Evolutionary conservation across 805 yeast genomes (phyloP).

Genomic region (Kregervanrija delftensis): DNA sequence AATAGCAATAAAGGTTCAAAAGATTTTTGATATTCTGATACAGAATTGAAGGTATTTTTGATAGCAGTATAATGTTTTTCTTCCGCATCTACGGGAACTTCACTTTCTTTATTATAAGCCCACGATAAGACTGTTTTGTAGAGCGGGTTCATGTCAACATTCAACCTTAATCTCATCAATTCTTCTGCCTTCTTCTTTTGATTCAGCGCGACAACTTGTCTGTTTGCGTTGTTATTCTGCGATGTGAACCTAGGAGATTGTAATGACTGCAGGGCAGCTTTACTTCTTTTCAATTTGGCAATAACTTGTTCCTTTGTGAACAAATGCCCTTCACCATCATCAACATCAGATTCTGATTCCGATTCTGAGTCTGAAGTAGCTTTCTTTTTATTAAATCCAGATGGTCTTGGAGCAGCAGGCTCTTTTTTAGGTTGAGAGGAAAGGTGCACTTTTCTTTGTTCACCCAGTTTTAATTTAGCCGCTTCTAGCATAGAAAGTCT

Average conservation of each 20-base stretch:
- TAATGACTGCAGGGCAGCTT: constrained; percentile 21
- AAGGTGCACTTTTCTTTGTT: constrained; percentile 10
- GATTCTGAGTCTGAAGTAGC: constrained; percentile 9
- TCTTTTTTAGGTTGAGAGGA: constrained; percentile 16
- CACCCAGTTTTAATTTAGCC: constrained; percentile 21
- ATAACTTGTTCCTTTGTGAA: constrained; percentile 34
- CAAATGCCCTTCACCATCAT: constrained; percentile 31
- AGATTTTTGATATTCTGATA: constrained; percentile 57
- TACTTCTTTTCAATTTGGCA: constrained; percentile 21
- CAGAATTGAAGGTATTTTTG: constrained; percentile 47
- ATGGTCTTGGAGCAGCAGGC: constrained; percentile 47
- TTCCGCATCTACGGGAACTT: constrained; percentile 50
- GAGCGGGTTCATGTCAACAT: constrained; percentile 71
- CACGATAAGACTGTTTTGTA: constrained; percentile 66
- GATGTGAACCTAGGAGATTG: constrained; percentile 17
- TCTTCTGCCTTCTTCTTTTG: constrained; percentile 56
- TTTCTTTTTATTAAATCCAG: constrained; percentile 38
- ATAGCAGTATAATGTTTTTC: constrained; percentile 36
- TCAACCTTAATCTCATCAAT: constrained; percentile 69
- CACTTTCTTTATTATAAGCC: constrained; percentile 56
- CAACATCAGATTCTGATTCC: constrained; percentile 19
- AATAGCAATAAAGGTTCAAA: constrained; percentile 77
- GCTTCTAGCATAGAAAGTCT: constrained; percentile 21
- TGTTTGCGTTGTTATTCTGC: constrained; percentile 15
- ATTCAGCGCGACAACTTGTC: constrained; percentile 25